Base-by-base conservation (phyloP, 2,329 filamentous ascomycete species). In the Dactylellina sp. region DNA sequence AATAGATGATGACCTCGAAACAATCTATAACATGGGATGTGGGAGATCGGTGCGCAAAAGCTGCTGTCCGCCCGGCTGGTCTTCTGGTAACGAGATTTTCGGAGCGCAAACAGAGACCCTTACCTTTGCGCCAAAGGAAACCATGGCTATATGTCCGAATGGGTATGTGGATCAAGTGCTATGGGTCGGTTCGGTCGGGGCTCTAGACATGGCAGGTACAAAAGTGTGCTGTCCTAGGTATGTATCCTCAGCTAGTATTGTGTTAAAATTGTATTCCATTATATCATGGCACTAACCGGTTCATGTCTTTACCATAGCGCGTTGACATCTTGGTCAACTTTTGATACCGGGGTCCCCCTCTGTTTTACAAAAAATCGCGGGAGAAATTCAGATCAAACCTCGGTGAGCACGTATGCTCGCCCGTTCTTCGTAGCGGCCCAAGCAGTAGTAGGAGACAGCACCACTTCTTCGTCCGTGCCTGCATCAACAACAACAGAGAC, bases 191-290 rank as follows among this genome's bases (percentile, higher is more conserved):
- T 6, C 25, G 9, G 60, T 28, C 5, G 55, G 20, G 2, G 55
- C 16, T 7, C 44, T 53, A n/a, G 42, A 57, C 5, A 42, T 64
- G 24, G 44, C n/a, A 2, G 56, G 25, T 44, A 55, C 47, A 11
- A 74, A 46, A 24, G 24, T 66, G 20, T 74, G 70, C 18, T 74
- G 70, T 62, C 70, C 70, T 22, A 50, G 47, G 70, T 74, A 44
- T 6, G 61, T 55, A 28, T 3, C 37, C n/a, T 14, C 37, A 35
- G n/a, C n/a, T n/a, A n/a, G 12, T 28, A 1, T 40, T 22, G 12
- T 7, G 4, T 32, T 46, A 39, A 7, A 47, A 11, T 20, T 40
- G 40, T 18, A 5, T 18, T 25, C 1, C 35, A 44, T 44, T 46
- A 46, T 46, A 25, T 28, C 22, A 40, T 18, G 35, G 20, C 18